A percentile compares a stretch with the other conserved stretches of the same genome.
Evolutionary conservation across 805 yeast genomes (phyloP).

Genomic region (Candida tallmaniae): DNA sequence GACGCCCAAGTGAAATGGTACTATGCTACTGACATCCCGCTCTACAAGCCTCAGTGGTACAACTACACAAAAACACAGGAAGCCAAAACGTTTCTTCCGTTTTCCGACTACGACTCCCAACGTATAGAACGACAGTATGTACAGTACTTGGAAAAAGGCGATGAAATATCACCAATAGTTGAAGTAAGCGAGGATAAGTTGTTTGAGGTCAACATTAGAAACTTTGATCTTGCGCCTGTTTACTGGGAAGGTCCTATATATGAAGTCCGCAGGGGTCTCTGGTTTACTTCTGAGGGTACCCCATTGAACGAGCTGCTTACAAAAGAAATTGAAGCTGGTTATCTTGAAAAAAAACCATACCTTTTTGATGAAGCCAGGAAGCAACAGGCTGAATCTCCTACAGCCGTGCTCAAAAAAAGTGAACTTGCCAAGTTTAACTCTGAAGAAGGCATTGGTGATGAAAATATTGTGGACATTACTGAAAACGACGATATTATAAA

Average conservation of each 20-base stretch:
- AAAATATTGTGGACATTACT: constrained; percentile 13
- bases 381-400: constrained; percentile 3
- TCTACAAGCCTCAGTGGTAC: constrained; percentile 58
- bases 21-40: constrained; percentile 77
- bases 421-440: constrained; percentile 15
- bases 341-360: constrained; percentile 35
- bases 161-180: constrained; percentile 21
- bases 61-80: constrained; percentile 45
- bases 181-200: constrained; percentile 79
- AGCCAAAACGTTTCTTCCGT: constrained; percentile 63
- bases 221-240: constrained; percentile 56
- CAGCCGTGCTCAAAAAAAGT: constrained; percentile 4
- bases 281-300: constrained; percentile 61
- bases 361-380: constrained; percentile 13
- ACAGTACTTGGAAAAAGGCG: constrained; percentile 11
- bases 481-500: constrained; percentile 27
- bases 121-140: constrained; percentile 53
- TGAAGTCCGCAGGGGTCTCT: constrained; percentile 77
- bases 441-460: constrained; percentile 10
- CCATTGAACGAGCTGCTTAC: constrained; percentile 54
- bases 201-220: constrained; percentile 62
- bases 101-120: constrained; percentile 57
- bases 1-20: constrained; percentile 53
- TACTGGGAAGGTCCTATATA: constrained; percentile 89
- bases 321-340: constrained; percentile 56